phyloP scores from a whole-genome alignment of 495 filamentous ascomycete species.

The Neurospora sp. region DNA sequence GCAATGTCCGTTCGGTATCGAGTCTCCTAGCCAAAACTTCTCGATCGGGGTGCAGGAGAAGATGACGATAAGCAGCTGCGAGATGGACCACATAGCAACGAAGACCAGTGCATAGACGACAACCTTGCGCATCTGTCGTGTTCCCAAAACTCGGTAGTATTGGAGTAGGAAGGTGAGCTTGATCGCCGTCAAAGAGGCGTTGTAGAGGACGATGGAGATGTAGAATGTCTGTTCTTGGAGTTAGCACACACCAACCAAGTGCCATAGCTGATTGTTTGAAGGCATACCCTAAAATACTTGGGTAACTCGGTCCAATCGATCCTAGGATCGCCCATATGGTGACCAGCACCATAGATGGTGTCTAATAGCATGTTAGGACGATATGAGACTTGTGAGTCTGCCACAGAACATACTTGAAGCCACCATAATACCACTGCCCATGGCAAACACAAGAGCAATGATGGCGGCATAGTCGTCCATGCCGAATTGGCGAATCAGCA shows the following conservation, averaged over 20 bases:
- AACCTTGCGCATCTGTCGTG: constrained; percentile 17
- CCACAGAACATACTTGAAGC: constrained; percentile 9
- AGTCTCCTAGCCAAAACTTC: constrained; percentile 29
- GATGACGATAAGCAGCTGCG: constrained; percentile 29
- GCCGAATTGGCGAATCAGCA: constrained; percentile 33
- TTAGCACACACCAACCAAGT: not conserved
- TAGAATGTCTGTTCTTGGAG: constrained; percentile 26
- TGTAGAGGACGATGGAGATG: constrained; percentile 35
- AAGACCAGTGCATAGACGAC: constrained; percentile 21
- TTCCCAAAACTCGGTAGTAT: constrained; percentile 32
- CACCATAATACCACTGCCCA: constrained; percentile 17
- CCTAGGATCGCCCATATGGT: constrained; percentile 5
- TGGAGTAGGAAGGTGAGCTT: constrained; percentile 34
- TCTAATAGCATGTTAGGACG: constrained; percentile 2
- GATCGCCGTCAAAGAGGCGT: constrained; percentile 27
- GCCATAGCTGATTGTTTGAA: not conserved
- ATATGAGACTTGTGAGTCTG: not conserved
- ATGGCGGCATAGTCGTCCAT: constrained; percentile 28
- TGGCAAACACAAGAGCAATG: constrained; percentile 14
- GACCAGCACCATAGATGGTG: constrained; percentile 17
- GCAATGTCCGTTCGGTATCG: constrained; percentile 21
- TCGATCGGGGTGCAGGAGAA: constrained; percentile 27
- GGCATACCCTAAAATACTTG: constrained; percentile 16
- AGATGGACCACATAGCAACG: constrained; percentile 29
- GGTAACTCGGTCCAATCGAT: constrained; percentile 4